Evolutionary conservation across 257 asterid genomes (phyloP).

Genomic region (Dorcoceras hygrometricum): DNA sequence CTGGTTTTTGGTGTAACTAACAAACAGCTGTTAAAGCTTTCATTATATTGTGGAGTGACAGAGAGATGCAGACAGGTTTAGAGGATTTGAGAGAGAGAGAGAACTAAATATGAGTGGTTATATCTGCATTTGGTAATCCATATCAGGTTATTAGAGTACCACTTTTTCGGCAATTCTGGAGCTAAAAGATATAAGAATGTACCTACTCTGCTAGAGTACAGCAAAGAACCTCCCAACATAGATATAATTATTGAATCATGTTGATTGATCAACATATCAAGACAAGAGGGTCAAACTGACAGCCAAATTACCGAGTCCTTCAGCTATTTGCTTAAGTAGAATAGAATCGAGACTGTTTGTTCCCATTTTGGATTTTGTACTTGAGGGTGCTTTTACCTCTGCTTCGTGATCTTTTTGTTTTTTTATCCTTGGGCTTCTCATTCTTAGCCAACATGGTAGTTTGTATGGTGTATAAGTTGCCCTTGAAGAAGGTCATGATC

Average conservation of each 20-base stretch:
- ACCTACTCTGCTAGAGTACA: background rate
- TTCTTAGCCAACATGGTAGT: background rate
- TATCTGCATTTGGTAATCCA: background rate
- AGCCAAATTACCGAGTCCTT: slow-evolving; percentile 12
- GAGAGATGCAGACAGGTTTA: background rate
- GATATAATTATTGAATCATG: background rate
- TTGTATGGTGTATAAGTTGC: background rate
- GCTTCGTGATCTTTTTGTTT: slow-evolving; percentile 9
- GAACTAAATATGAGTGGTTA: background rate
- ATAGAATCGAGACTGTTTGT: slow-evolving; percentile 10
- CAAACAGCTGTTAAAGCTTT: slow-evolving; percentile 8
- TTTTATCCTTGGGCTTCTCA: background rate
- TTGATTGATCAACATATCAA: slow-evolving; percentile 5
- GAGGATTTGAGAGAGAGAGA: slow-evolving; percentile 2
- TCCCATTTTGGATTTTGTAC: slow-evolving; percentile 5
- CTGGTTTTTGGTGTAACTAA: slow-evolving; percentile 4
- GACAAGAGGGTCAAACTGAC: slow-evolving; percentile 6
- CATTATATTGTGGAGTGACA: background rate
- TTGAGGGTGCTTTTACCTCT: slow-evolving; percentile 20
- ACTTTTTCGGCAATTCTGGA: background rate
- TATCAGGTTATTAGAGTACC: background rate
- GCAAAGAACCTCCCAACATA: background rate
- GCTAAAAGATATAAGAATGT: background rate
- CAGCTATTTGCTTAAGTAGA: slow-evolving; percentile 1
- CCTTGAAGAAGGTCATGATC: background rate